Evolutionary conservation across 2,329 filamentous ascomycete species (phyloP).

Genomic region (Exophiala xenobiotica): DNA sequence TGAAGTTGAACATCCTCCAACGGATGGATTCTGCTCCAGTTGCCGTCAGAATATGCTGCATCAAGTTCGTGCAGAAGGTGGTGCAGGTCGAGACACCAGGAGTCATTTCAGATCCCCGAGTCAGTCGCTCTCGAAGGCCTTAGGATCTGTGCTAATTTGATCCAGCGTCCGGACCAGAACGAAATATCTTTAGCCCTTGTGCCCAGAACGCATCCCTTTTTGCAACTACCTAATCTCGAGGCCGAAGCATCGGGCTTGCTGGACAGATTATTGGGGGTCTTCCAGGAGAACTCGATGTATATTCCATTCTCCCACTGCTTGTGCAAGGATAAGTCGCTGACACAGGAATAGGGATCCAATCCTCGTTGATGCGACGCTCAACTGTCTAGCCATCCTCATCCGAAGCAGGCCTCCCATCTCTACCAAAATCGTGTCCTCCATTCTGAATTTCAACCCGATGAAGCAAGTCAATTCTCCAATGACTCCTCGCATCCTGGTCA

Average conservation of each 20-base stretch:
- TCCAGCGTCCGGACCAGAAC: constrained; percentile 68
- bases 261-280: constrained; percentile 78
- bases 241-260: constrained; percentile 89
- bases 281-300: constrained; percentile 85
- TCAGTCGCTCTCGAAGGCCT: constrained; percentile 48
- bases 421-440: constrained; percentile 78
- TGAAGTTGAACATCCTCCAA: constrained; percentile 84
- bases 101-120: constrained; percentile 74
- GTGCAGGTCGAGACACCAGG: constrained; percentile 90
- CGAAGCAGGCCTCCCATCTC: constrained; percentile 77
- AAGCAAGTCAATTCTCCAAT: constrained; percentile 74
- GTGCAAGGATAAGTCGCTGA: constrained; percentile 4
- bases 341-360: constrained; percentile 68
- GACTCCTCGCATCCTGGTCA: constrained; percentile 75
- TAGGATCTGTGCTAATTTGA: constrained; percentile 3
- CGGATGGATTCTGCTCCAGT: constrained; percentile 80
- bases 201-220: constrained; percentile 74
- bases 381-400: constrained; percentile 79
- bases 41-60: constrained; percentile 84
- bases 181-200: constrained; percentile 87
- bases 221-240: constrained; percentile 79
- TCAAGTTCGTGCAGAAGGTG: constrained; percentile 95
- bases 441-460: constrained; percentile 89
- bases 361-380: constrained; percentile 85
- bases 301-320: constrained; percentile 33